Evolutionary conservation across 352 stramenopile genomes (phyloP), one percentile per base, ranked within the genome.

Genomic region (Phytophthora brassicae): DNA sequence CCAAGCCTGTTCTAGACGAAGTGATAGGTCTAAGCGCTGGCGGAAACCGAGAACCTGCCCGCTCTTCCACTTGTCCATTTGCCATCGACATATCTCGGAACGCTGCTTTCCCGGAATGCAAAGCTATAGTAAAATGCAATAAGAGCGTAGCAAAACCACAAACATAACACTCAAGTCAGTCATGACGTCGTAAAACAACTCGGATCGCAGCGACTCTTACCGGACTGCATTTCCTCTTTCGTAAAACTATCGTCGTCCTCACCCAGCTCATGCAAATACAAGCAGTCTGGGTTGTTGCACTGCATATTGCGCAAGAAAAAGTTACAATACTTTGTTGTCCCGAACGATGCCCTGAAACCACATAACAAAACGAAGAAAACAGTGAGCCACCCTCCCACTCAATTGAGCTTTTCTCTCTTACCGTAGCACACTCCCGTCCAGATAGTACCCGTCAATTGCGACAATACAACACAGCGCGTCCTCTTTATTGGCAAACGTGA

Each of bases 311-410:
- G 79, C 29, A 98, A 67, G 60, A 98, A 98, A 56, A 89, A 93
- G 69, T 98, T 97, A 75, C 94, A 98, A 66, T 98, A 98, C 75
- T 98, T 98, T 55, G 91, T 98, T 13, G 93, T 98, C 14, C 94
- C 94, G 71, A 97, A 98, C 22, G 84, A 96, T 7, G 92, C 92
- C 22, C 90, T 96, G 43, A n/a, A n/a, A n/a, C n/a, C n/a, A n/a
- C n/a, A n/a, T n/a, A n/a, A n/a, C 6, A 19, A 44, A 17, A 13
- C 41, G 22, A 48, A 28, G 48, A n/a, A 42, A 11, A 26, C 19
- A 47, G 26, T 55, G 6, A 8, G 31, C 19, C 23, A 22, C 16
- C 19, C 26, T 11, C 13, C 45, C 23, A 7, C 13, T 16, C 3
- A 17, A 31, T 60, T 39, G 19, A 53, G 19, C 9, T 13, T 0